Percentiles rank a stretch among this genome's conserved stretches.
These are phyloP conservation scores for Calonectria fujianensis DNA, from an alignment of 2,329 filamentous ascomycete species.

Conservation along the genomic window DNA sequence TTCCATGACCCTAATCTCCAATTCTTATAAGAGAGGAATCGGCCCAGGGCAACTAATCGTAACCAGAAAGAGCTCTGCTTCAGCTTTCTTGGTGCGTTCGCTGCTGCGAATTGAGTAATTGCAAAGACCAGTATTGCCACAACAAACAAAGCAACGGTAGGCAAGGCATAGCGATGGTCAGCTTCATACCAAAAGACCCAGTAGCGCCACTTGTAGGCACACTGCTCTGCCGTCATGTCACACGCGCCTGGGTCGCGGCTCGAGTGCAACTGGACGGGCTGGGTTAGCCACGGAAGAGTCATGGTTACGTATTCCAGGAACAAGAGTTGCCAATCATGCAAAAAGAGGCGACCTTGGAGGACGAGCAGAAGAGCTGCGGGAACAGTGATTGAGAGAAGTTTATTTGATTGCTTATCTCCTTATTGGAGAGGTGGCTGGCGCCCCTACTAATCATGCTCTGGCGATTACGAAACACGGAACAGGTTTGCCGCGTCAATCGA, in stretches of 20 bases:
- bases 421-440: background rate
- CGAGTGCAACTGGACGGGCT: background rate
- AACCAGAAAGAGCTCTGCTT: background rate
- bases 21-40: slow-evolving; percentile 19
- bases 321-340: background rate
- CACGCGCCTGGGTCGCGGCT: background rate
- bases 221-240: slow-evolving; percentile 3
- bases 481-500: background rate
- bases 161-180: background rate
- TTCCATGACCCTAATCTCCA: slow-evolving; percentile 4
- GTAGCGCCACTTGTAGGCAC: background rate
- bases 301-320: background rate
- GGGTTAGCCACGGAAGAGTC: background rate
- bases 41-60: background rate
- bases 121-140: background rate
- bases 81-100: background rate
- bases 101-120: background rate
- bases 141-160: slow-evolving; percentile 5
- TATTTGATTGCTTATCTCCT: background rate
- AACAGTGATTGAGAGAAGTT: background rate
- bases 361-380: background rate
- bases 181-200: slow-evolving; percentile 17
- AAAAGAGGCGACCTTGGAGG: background rate
- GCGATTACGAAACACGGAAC: slow-evolving; percentile 16
- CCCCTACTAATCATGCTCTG: background rate